A percentile compares a stretch with the other conserved stretches of the same genome.
These are phyloP conservation scores for Hanseniaspora uvarum DNA, from an alignment of 1,139 yeast genomes.

Conservation along the genomic window DNA sequence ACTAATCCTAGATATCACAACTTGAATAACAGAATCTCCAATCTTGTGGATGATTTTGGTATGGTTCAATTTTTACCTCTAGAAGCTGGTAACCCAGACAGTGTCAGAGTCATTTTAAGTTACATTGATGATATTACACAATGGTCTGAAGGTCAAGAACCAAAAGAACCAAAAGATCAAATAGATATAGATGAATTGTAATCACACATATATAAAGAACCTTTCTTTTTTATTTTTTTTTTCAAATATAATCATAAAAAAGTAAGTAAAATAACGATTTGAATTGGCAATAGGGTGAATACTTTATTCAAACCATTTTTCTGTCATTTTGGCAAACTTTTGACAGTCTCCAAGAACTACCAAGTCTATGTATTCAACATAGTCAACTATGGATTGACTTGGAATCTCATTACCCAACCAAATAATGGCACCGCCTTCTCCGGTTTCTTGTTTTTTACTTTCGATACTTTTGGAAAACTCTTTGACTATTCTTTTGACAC, in stretches of 20 bases:
- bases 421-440: slow-evolving; percentile 39
- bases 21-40: slow-evolving; percentile 73
- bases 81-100: slow-evolving; percentile 70
- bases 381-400: slow-evolving; percentile 39
- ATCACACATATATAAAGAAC: background rate
- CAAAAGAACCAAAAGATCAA: slow-evolving; percentile 85
- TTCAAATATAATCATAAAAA: too few relatives aligned
- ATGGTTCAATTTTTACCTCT: slow-evolving; percentile 95
- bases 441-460: slow-evolving; percentile 32
- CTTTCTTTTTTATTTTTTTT: too few relatives aligned
- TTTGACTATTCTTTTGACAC: slow-evolving; percentile 65
- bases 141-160: slow-evolving; percentile 95
- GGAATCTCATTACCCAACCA: slow-evolving; percentile 51
- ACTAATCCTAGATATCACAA: slow-evolving; percentile 67
- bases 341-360: slow-evolving; percentile 55
- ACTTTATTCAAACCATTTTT: background rate
- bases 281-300: too few relatives aligned
- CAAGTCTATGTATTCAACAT: slow-evolving; percentile 45
- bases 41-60: slow-evolving; percentile 89
- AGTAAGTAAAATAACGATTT: too few relatives aligned
- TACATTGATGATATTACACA: slow-evolving; percentile 95
- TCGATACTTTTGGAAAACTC: slow-evolving; percentile 61
- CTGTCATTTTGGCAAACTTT: slow-evolving; percentile 24
- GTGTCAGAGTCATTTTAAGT: slow-evolving; percentile 73
- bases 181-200: slow-evolving; percentile 44